phyloP scores from a whole-genome alignment of 805 yeast species.

The Sugiyamaella valdiviana region DNA sequence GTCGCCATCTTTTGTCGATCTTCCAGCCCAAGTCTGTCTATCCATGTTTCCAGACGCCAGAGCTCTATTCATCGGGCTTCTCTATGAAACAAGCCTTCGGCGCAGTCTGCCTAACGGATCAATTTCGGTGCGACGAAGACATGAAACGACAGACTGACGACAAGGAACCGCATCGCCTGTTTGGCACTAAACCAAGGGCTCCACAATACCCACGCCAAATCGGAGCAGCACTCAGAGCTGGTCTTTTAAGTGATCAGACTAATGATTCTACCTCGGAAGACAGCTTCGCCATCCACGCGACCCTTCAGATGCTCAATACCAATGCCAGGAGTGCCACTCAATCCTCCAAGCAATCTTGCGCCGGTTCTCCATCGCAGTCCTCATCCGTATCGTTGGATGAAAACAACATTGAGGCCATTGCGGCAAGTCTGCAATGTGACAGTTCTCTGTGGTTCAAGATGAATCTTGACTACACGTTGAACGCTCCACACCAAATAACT shows the following conservation, averaged over 20 bases:
- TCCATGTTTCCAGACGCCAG: slow-evolving; percentile 14
- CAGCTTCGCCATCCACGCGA: background rate
- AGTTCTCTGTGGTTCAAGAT: background rate
- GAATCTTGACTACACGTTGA: background rate
- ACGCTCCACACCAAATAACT: no score
- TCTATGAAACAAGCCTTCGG: slow-evolving; percentile 16
- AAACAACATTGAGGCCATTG: background rate
- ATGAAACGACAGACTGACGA: background rate
- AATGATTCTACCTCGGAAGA: background rate
- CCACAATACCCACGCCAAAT: background rate
- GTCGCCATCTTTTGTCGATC: slow-evolving; percentile 16
- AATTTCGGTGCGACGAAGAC: slow-evolving; percentile 14
- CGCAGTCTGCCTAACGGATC: slow-evolving; percentile 9
- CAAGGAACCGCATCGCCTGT: background rate
- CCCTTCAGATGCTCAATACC: background rate
- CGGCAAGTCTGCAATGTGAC: background rate
- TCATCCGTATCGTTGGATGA: background rate
- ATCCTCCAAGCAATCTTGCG: no score
- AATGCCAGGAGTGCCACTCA: no score
- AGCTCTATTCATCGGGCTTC: slow-evolving; percentile 9
- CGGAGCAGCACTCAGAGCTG: background rate
- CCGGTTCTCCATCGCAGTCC: background rate
- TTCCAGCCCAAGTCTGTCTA: slow-evolving; percentile 21
- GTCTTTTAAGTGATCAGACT: background rate
- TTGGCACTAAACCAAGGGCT: background rate